phyloP scores from a whole-genome alignment of 495 filamentous ascomycete genomes.

The Cenococcum geophilum region DNA sequence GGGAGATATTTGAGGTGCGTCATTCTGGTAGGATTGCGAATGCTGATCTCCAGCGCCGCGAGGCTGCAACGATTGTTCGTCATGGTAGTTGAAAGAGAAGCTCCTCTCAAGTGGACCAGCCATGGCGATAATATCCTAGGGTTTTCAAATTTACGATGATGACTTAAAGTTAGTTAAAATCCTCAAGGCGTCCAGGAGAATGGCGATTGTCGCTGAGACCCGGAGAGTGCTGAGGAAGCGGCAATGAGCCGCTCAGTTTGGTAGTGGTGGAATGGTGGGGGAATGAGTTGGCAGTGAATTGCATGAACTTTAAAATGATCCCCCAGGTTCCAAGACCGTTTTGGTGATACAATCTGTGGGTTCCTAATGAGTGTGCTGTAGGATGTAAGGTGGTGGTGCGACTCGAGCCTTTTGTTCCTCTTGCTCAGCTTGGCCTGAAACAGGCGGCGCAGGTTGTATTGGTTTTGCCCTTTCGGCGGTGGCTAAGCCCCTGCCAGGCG shows the following conservation, averaged over 20 bases:
- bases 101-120: slow-evolving; percentile 12
- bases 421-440: background rate
- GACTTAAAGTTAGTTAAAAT: background rate
- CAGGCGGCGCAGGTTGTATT: background rate
- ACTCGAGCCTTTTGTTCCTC: background rate
- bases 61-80: slow-evolving; percentile 7
- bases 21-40: slow-evolving; percentile 17
- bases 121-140: slow-evolving; percentile 6
- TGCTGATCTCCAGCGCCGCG: background rate
- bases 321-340: background rate
- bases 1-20: slow-evolving; percentile 20
- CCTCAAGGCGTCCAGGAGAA: background rate
- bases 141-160: background rate
- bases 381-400: background rate
- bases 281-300: background rate
- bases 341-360: background rate
- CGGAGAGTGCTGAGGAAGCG: background rate
- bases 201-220: background rate
- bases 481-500: background rate
- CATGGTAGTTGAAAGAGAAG: slow-evolving; percentile 22
- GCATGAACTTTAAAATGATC: background rate
- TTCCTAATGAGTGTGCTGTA: background rate
- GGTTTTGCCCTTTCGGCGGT: background rate
- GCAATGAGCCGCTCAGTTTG: background rate
- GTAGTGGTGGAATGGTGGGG: background rate